Evolutionary conservation across 805 yeast genomes (phyloP).

Genomic region (Metschnikowia kunwiensis): DNA sequence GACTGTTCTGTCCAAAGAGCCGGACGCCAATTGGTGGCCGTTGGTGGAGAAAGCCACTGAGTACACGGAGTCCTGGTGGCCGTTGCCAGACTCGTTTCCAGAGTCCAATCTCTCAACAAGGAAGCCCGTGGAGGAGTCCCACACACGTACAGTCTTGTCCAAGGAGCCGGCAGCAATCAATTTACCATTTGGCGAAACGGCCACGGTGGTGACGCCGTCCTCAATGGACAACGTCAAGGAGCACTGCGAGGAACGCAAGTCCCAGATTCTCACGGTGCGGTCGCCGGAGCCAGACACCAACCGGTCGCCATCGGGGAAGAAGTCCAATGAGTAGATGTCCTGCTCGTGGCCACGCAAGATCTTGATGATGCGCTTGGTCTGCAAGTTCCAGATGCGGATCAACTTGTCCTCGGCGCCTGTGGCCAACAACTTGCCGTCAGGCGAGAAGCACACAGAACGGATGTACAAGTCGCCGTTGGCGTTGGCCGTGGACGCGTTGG

Average conservation of each 20-base stretch:
- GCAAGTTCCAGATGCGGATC: conserved; percentile 94
- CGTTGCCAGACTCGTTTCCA: conserved; percentile 83
- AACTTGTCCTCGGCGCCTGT: conserved; percentile 91
- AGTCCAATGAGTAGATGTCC: conserved; percentile 93
- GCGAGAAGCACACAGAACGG: conserved; percentile 93
- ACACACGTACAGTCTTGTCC: conserved; percentile 92
- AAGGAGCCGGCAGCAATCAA: conserved; percentile 94
- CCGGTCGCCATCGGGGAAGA: conserved; percentile 90
- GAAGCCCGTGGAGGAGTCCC: conserved; percentile 93
- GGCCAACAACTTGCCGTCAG: conserved; percentile 87
- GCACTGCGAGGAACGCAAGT: conserved; percentile 83
- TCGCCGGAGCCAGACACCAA: conserved; percentile 96
- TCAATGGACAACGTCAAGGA: conserved; percentile 85
- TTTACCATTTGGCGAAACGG: conserved; percentile 92
- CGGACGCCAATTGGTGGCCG: conserved; percentile 89
- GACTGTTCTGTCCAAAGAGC: conserved; percentile 92
- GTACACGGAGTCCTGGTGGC: conserved; percentile 95
- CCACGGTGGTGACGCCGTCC: conserved; percentile 98
- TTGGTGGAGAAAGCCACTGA: conserved; percentile 90
- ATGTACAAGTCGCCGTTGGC: conserved; percentile 84
- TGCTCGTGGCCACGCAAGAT: conserved; percentile 93
- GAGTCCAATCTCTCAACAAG: conserved; percentile 89
- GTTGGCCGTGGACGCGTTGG: conserved; percentile 46
- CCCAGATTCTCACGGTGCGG: conserved; percentile 96
- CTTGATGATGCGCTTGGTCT: conserved; percentile 78